Evolutionary conservation across 257 asterid genomes (phyloP), one percentile per base, ranked within the genome.

Genomic region (Solanum etuberosum): DNA sequence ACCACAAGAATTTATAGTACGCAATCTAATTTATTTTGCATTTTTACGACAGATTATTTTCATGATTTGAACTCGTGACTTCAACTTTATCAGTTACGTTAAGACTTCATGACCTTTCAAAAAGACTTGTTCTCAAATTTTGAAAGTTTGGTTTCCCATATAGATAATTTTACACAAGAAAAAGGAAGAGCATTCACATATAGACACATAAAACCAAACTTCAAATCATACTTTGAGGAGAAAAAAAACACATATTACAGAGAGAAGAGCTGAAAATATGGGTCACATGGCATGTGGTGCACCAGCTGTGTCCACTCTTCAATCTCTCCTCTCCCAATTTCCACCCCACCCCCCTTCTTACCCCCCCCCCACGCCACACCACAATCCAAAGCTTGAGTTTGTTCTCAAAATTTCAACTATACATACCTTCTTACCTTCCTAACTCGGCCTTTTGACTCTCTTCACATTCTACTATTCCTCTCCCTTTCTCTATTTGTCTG

Each of bases 221-320:
- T 27, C 42, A 80, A 46, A 46, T 85, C 68, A 83, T 61, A 14
- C 84, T 84, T 87, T 84, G 86, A 89, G 88, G 83, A 71, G 31
- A 85, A 61, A 89, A 15, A 77, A 87, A 67, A 61, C 35, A 77
- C 57, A 84, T 61, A 34, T 34, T 43, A 46, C 37, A 38, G 38
- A n/a, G 77, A 83, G 71, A 61, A 61, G 83, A 34, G 32, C 83
- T 61, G 73, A 81, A 89, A 86, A 88, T 86, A 81, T 84, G 95
- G 94, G 95, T 93, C 95, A 94, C 96, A 93, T 91, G 96, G 93
- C 98, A 95, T 96, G 97, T 96, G 97, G 93, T 80, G 85, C 88
- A 89, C 87, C 98, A 94, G 96, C 97, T 93, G 95, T 92, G 92
- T 89, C 90, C 92, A 86, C 94, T 86, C 88, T 89, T 86, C 86